These are phyloP conservation scores for Phytophthora cryptogea DNA, from an alignment of 352 stramenopile species.

Conservation along the genomic window DNA sequence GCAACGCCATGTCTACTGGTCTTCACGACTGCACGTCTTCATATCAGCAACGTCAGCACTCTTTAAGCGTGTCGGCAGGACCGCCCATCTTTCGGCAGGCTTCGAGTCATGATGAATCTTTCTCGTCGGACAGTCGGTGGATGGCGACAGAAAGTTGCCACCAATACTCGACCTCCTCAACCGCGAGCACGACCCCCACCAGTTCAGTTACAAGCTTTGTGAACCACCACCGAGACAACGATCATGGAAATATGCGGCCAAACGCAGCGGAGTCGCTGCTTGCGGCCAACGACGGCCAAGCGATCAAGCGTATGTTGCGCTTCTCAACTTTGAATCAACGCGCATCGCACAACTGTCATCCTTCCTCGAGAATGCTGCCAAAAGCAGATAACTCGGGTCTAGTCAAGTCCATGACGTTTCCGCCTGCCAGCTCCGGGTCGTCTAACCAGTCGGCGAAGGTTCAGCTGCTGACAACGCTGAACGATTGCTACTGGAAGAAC, in stretches of 20 bases:
- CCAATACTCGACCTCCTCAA: slow-evolving; percentile 21
- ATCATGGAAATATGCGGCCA: slow-evolving; percentile 5
- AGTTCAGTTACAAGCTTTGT: neutral
- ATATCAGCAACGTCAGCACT: slow-evolving; percentile 25
- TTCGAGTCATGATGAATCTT: slow-evolving; percentile 22
- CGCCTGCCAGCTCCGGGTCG: slow-evolving; percentile 5
- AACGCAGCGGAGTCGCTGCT: slow-evolving; percentile 5
- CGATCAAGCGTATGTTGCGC: slow-evolving; percentile 28
- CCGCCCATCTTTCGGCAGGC: slow-evolving; percentile 24
- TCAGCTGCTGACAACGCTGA: slow-evolving; percentile 61
- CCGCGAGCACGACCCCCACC: slow-evolving; percentile 11
- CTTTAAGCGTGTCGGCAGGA: slow-evolving; percentile 8
- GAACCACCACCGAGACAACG: neutral
- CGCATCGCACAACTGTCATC: neutral
- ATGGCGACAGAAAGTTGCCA: slow-evolving; percentile 15
- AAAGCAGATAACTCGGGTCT: slow-evolving; percentile 10
- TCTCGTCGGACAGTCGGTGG: slow-evolving; percentile 12
- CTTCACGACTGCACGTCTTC: slow-evolving; percentile 18
- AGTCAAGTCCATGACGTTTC: slow-evolving; percentile 10
- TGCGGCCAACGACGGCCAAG: slow-evolving; percentile 6
- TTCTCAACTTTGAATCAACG: slow-evolving; percentile 23
- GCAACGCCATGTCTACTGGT: slow-evolving; percentile 10
- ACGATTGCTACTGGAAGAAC: slow-evolving; percentile 90
- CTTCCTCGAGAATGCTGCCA: neutral
- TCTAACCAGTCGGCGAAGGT: slow-evolving; percentile 34